Evolutionary conservation across 768 basidiomycete species (phyloP), one percentile per base, ranked within the genome.

Genomic region (Pisolithus tinctorius): DNA sequence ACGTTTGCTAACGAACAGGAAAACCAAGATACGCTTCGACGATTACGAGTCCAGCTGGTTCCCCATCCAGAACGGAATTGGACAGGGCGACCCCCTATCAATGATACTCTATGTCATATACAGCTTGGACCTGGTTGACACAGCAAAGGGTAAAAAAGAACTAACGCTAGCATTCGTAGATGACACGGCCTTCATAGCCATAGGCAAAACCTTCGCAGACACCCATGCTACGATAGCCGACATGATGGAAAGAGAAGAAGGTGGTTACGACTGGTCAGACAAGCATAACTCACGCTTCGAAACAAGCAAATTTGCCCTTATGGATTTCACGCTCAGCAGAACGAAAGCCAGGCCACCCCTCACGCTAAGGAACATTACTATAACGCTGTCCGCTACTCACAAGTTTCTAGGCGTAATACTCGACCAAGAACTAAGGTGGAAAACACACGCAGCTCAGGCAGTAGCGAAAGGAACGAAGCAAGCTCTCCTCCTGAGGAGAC

Each of bases 401-500:
- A 13, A 30, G 4, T 54, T 57, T 7, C 50, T 51, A 3, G 29
- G 54, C 1, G 20, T 57, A 0, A 26, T 57, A 0, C n/a, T 57
- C 0, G 23, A 54, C 49, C 53, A 55, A 6, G 47, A 46, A 38
- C 46, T 47, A 1, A 4, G 29, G 1, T 51, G 47, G 42, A 50
- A 45, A 14, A 5, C 8, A 5, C 49, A 54, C 1, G n/a, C 45
- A 30, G 34, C 34, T 0, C 6, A 29, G 2, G 26, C 47, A 0
- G 25, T 53, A 0, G 36, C 40, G 0, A 53, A 53, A 23, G 47
- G 52, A 0, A 39, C 37, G 1, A 29, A 26, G 11, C 49, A 53
- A 5, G 34, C 48, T 0, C n/a, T 53, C 1, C 31, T 45, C 9
- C 14, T 51, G 1, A 0, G 6, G 1, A 36, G 45, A 16, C n/a